Conservation (phyloP, 2,329 filamentous ascomycete genomes). For the Colletotrichum kahawae region DNA sequence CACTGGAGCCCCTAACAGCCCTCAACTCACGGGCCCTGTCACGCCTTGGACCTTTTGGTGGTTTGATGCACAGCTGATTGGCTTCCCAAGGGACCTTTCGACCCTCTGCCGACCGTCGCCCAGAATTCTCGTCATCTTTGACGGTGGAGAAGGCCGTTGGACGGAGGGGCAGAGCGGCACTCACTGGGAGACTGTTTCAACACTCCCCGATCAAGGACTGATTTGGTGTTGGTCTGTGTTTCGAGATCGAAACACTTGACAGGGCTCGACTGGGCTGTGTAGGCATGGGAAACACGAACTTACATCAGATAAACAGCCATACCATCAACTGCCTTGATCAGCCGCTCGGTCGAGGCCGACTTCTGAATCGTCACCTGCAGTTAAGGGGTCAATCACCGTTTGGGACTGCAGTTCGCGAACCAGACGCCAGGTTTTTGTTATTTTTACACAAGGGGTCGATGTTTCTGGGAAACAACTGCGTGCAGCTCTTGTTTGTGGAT, state of each 20-base stretch:
- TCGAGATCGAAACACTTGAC: slow-evolving; percentile 20
- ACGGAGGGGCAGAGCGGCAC: slow-evolving; percentile 4
- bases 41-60: slow-evolving; percentile 4
- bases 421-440: neutral
- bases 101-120: slow-evolving; percentile 17
- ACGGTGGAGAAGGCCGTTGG: slow-evolving; percentile 2
- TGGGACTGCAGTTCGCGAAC: slow-evolving; percentile 2
- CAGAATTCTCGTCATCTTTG: slow-evolving; percentile 15
- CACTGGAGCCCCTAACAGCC: neutral
- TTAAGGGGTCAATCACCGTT: neutral
- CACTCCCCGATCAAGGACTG: slow-evolving; percentile 1
- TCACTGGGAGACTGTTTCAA: slow-evolving; percentile 17
- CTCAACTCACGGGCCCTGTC: slow-evolving; percentile 2
- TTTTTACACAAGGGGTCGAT: slow-evolving; percentile 1
- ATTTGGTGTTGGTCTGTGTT: slow-evolving; percentile 20
- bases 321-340: neutral
- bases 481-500: slow-evolving; percentile 25
- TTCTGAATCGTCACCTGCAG: neutral
- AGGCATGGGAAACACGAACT: slow-evolving; percentile 14
- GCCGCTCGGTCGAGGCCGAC: slow-evolving; percentile 1
- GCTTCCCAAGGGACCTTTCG: neutral
- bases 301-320: slow-evolving; percentile 15
- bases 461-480: slow-evolving; percentile 7
- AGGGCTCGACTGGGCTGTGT: slow-evolving; percentile 19
- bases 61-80: slow-evolving; percentile 12